Evolutionary conservation across 2,329 filamentous ascomycete species (phyloP).

Genomic region (Phaeophleospora eucalypticola): DNA sequence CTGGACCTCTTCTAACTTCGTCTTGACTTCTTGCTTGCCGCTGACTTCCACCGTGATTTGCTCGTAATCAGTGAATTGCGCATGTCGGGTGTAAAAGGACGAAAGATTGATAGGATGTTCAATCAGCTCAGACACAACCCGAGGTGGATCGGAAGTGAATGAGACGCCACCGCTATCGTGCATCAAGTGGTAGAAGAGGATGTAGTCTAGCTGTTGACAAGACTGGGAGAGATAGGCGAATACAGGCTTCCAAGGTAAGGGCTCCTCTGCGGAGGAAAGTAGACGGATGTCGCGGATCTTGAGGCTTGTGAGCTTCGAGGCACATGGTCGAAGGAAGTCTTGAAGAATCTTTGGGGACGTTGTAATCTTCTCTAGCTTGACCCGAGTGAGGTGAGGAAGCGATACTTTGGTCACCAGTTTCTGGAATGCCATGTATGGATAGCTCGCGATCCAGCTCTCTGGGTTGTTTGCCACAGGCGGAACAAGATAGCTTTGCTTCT

Average conservation of each 20-base stretch:
- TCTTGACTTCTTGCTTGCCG: slow-evolving; percentile 16
- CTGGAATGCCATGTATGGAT: slow-evolving; percentile 21
- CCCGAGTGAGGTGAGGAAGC: slow-evolving; percentile 21
- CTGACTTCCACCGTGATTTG: slow-evolving; percentile 23
- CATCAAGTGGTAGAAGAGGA: slow-evolving; percentile 29
- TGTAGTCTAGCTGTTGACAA: slow-evolving; percentile 21
- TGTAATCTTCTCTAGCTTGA: slow-evolving; percentile 31
- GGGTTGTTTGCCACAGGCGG: slow-evolving; percentile 17
- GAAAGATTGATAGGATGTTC: no score
- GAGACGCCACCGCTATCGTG: slow-evolving; percentile 23
- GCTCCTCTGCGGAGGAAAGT: slow-evolving; percentile 14
- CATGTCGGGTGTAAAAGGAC: no score
- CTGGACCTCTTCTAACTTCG: slow-evolving; percentile 16
- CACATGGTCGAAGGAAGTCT: slow-evolving; percentile 21
- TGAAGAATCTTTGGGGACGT: slow-evolving; percentile 20
- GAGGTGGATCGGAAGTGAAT: slow-evolving; percentile 19
- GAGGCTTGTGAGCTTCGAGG: slow-evolving; percentile 22
- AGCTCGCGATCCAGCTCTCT: slow-evolving; percentile 21
- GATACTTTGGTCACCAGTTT: slow-evolving; percentile 12
- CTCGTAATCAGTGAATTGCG: slow-evolving; percentile 21
- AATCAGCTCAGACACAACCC: no score
- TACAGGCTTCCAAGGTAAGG: slow-evolving; percentile 23
- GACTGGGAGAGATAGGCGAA: slow-evolving; percentile 24
- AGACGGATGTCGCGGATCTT: slow-evolving; percentile 31
- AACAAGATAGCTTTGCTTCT: slow-evolving; percentile 12